Evolutionary conservation across 2,329 filamentous ascomycete species (phyloP).

Genomic region (Fusarium keratoplasticum): DNA sequence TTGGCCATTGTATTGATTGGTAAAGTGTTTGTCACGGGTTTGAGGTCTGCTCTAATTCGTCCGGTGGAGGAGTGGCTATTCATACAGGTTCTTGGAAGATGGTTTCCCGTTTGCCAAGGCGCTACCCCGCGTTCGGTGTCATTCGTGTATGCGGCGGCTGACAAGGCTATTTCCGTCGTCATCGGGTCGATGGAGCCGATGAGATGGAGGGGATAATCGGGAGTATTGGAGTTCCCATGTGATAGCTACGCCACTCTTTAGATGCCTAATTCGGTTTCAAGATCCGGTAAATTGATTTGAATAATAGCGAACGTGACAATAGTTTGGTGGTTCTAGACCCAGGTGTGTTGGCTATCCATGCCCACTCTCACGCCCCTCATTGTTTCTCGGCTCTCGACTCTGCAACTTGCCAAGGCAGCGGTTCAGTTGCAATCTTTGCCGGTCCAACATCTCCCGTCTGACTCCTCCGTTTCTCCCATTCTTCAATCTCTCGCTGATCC

Average conservation of each 20-base stretch:
- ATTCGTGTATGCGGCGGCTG: background rate
- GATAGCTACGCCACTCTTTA: background rate
- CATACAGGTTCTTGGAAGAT: background rate
- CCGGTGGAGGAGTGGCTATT: background rate
- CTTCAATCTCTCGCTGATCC: slow-evolving; percentile 12
- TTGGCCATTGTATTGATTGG: background rate
- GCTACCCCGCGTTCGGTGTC: background rate
- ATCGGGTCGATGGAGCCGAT: background rate
- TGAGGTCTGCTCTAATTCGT: background rate
- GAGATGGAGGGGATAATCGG: background rate
- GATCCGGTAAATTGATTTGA: background rate
- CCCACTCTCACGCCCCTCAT: background rate
- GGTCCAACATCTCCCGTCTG: background rate
- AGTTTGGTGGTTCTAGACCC: background rate
- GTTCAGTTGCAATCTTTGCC: background rate
- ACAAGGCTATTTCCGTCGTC: background rate
- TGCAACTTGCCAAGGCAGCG: background rate
- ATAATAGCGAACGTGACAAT: background rate
- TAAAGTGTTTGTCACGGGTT: background rate
- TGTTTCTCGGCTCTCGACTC: background rate
- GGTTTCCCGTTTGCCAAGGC: background rate
- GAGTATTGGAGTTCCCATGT: background rate
- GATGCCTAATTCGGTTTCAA: background rate
- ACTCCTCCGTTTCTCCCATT: slow-evolving; percentile 5
- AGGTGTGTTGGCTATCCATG: background rate